Evolutionary conservation across 352 stramenopile genomes (phyloP).

Genomic region (Globisporangium parvum): DNA sequence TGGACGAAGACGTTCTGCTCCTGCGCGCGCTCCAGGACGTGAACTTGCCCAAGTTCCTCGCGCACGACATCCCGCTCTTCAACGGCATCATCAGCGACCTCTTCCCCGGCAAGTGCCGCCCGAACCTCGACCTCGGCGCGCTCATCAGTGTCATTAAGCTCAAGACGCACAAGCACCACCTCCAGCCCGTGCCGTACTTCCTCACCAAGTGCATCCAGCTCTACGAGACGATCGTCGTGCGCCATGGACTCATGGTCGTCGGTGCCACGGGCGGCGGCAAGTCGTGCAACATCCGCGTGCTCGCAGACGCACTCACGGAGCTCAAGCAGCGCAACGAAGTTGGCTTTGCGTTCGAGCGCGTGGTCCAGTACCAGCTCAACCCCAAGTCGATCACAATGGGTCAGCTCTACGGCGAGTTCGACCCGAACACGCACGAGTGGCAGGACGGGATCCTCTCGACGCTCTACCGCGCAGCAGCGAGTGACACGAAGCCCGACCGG

Average conservation of each 20-base stretch:
- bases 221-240: slow-evolving; percentile 93
- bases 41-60: slow-evolving; percentile 94
- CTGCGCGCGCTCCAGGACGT: slow-evolving; percentile 93
- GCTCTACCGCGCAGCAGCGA: slow-evolving; percentile 87
- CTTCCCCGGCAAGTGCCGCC: slow-evolving; percentile 89
- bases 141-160: slow-evolving; percentile 90
- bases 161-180: slow-evolving; percentile 66
- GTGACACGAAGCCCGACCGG: slow-evolving; percentile 82
- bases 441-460: slow-evolving; percentile 94
- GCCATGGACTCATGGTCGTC: slow-evolving; percentile 96
- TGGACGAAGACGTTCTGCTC: slow-evolving; percentile 92
- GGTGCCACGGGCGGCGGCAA: slow-evolving; percentile 89
- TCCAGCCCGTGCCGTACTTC: slow-evolving; percentile 90
- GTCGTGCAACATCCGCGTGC: slow-evolving; percentile 85
- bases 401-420: slow-evolving; percentile 93
- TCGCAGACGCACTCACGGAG: slow-evolving; percentile 87
- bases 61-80: slow-evolving; percentile 93
- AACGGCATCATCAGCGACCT: slow-evolving; percentile 94
- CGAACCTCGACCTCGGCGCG: slow-evolving; percentile 80
- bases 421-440: slow-evolving; percentile 95
- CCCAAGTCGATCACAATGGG: slow-evolving; percentile 95
- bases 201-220: slow-evolving; percentile 93
- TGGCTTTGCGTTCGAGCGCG: slow-evolving; percentile 87
- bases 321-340: slow-evolving; percentile 67
- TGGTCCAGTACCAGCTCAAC: slow-evolving; percentile 90